Base-by-base conservation (phyloP, 441 rosid genomes). In the Populus hybrid region DNA sequence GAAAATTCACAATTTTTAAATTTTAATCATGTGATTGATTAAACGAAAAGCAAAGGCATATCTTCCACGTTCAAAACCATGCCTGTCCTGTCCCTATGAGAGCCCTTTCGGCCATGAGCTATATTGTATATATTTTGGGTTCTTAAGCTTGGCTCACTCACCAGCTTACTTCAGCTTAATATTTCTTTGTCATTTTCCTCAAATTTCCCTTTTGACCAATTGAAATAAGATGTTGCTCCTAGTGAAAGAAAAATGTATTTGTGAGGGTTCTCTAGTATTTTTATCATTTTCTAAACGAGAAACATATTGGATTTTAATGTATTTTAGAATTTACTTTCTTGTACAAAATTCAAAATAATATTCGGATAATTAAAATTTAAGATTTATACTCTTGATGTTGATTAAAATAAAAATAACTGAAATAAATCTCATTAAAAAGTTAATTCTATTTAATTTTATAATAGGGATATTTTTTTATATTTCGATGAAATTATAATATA, bases 21-120 rank as follows among this genome's bases (percentile, higher is more conserved):
- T 1, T 50, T 50, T 16, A 50, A 50, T 14, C 6, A 50, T 50
- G 2, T 50, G 5, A 71, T 71, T 29, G 38, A 71, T 24, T 28
- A 16, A 28, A 71, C 35, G 8, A 9, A 50, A 71, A 16, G 74
- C 74, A 50, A 50, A 28, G 74, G 74, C 35, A 11, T 71, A 50
- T 50, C 40, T 71, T 71, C 64, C 64, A 71, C 74, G 64, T 71
- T 68, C 42, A 50, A 16, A 50, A 50, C 59, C 0, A 50, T 50
- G 59, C 40, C 29, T 12, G 1, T 7, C 9, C 23, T n/a, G n/a
- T n/a, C n/a, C n/a, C 42, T 68, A 31, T 16, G 40, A 1, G 18
- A 65, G 68, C 67, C 67, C 24, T 40, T 40, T 9, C 0, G 26
- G 26, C 35, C 29, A 24, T 23, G 18, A 65, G 31, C 2, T 65